Evolutionary conservation across 805 yeast species (phyloP), one percentile per base, ranked within the genome.

Genomic region (Monosporozyma yasuniensis): DNA sequence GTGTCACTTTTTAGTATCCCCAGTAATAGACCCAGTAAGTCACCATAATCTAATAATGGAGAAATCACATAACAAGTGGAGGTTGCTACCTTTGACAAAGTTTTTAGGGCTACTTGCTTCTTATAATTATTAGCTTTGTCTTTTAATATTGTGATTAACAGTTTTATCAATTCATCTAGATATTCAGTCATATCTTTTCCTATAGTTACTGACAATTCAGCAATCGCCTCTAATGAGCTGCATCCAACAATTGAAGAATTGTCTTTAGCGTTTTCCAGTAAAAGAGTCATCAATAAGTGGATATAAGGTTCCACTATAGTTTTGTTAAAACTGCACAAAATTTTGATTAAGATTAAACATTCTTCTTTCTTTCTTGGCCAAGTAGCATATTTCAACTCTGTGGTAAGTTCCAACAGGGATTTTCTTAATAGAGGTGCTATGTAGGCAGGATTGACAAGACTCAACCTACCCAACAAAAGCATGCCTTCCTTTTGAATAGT

Each of bases 41-140:
- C 91, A 0, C 99, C 99, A 61, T 90, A 90, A 53, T 89, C 96
- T 28, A 90, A 67, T 42, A 88, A 72, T 0, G 99, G 99, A 47
- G 89, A 91, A 38, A 93, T 89, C 16, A 93, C 99, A 63, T 91
- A 91, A 3, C 97, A 97, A 0, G 97, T 83, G 2, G 96, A 84
- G 9, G 89, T 80, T 0, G 98, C 82, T 27, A 93, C 69, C 59
- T 90, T 96, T 1, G 96, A 96, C 48, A 93, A 69, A 0, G 98
- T 79, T 56, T 81, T 81, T 54, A 93, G 71, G 0, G 98, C 96
- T 1, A 96, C 90, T 61, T 88, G 93, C 58, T 97, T 74, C 61
- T 89, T 90, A 60, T 78, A 76, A 1, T 87, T 79, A n/a, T 95
- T 84, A 42, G 93, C 84, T 65, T 89, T 97, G 58, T 91, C 98